Conservation (phyloP, 495 filamentous ascomycete species). For the Lindgomyces ingoldianus region DNA sequence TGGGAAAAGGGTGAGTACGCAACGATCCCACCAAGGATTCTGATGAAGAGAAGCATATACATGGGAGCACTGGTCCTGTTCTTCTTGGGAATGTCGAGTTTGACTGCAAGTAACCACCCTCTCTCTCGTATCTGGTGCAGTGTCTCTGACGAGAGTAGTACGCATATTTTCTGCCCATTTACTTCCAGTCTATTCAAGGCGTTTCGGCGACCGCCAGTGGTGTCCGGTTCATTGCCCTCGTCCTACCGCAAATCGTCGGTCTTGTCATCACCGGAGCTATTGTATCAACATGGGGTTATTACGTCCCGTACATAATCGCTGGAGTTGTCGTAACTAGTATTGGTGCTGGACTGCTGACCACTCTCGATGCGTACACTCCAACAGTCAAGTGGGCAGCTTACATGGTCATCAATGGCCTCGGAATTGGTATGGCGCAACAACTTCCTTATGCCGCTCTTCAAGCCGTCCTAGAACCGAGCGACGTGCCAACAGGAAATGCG, state of each 20-base stretch:
- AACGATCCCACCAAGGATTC: background rate
- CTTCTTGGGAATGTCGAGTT: background rate
- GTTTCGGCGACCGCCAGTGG: background rate
- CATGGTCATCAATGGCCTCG: background rate
- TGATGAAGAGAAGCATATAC: background rate
- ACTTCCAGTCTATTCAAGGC: constrained; percentile 15
- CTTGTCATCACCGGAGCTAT: background rate
- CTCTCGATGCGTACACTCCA: constrained; percentile 1
- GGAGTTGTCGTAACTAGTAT: constrained; percentile 18
- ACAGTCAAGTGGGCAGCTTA: background rate
- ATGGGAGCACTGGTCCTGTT: background rate
- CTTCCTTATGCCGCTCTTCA: constrained; percentile 13
- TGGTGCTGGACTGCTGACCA: constrained; percentile 19
- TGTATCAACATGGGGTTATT: background rate
- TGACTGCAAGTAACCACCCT: background rate
- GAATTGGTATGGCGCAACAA: constrained; percentile 19
- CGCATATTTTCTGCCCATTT: constrained; percentile 23
- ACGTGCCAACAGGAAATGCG: constrained; percentile 3
- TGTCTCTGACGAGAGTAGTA: no score
- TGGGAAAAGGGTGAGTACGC: background rate
- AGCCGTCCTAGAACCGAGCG: background rate
- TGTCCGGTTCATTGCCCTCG: constrained; percentile 27
- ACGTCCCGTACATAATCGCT: background rate
- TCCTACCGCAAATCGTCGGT: constrained; percentile 5
- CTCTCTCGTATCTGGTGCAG: no score